phyloP scores from a whole-genome alignment of 2,329 filamentous ascomycete species.

The Diaporthe velutina region DNA sequence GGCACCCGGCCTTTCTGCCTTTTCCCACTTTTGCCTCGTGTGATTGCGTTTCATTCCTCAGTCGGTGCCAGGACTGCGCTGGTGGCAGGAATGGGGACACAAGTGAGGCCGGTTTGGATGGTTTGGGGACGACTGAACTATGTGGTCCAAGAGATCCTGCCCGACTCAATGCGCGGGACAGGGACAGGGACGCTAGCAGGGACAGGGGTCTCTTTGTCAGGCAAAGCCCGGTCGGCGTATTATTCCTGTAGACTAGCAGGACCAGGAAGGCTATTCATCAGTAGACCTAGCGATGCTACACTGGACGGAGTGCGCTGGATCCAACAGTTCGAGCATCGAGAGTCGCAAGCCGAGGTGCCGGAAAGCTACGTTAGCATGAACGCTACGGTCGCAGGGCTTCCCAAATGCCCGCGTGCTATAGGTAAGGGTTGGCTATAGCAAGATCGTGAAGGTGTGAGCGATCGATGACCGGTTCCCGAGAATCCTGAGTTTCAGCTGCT shows the following conservation, averaged over 20 bases:
- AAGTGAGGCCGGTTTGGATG: constrained; percentile 12
- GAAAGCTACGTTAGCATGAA: constrained; percentile 13
- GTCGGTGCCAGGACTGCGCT: not conserved
- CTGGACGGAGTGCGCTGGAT: constrained; percentile 11
- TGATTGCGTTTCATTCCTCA: constrained; percentile 10
- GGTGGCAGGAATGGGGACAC: not conserved
- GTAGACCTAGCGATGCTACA: constrained; percentile 7
- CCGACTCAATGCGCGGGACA: constrained; percentile 21
- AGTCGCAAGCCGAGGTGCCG: constrained; percentile 23
- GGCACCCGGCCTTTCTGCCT: not conserved
- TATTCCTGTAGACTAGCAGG: not conserved
- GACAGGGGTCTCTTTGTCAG: not conserved
- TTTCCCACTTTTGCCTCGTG: constrained; percentile 22
- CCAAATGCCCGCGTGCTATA: constrained; percentile 28
- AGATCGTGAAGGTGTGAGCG: constrained; percentile 32
- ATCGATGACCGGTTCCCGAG: constrained; percentile 32
- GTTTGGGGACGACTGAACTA: not conserved
- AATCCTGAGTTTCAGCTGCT: constrained; percentile 34
- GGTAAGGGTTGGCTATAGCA: constrained; percentile 20
- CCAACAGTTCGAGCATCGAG: constrained; percentile 28
- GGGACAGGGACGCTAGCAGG: constrained; percentile 1
- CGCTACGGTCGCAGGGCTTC: constrained; percentile 19
- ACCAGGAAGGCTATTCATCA: not conserved
- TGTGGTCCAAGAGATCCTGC: constrained; percentile 16
- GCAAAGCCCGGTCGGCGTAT: constrained; percentile 13